phyloP scores from a whole-genome alignment of 306 rosid genomes.

The Glycine soja region DNA sequence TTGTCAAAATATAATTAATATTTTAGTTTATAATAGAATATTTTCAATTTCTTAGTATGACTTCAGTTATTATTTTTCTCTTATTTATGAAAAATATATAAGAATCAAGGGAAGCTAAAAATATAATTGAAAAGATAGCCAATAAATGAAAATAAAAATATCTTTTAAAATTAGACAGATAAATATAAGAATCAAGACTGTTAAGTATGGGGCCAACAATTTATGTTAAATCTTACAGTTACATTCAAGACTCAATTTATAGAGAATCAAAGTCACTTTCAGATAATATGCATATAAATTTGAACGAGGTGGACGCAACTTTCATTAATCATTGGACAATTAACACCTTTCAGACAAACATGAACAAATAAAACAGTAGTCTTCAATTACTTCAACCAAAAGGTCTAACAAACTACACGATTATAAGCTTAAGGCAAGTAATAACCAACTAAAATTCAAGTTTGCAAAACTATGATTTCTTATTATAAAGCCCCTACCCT shows the following conservation, averaged over 20 bases:
- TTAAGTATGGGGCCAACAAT: slow-evolving; percentile 52
- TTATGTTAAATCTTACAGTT: neutral
- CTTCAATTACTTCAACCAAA: slow-evolving; percentile 26
- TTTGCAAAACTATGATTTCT: slow-evolving; percentile 39
- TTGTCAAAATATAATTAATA: no score
- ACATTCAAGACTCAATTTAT: neutral
- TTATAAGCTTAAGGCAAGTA: slow-evolving; percentile 6
- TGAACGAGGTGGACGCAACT: neutral
- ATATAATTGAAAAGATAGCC: no score
- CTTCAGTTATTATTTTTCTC: no score
- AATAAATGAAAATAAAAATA: no score
- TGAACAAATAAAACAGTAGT: slow-evolving; percentile 3
- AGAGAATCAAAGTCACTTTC: neutral
- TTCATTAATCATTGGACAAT: neutral
- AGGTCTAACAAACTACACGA: slow-evolving; percentile 12
- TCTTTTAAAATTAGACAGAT: neutral
- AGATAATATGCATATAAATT: neutral
- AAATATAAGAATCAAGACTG: no score
- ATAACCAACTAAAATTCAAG: slow-evolving; percentile 42
- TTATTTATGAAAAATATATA: no score
- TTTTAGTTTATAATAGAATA: no score
- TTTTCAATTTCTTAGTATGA: no score
- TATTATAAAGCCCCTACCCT: slow-evolving; percentile 34
- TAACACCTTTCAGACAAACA: slow-evolving; percentile 6
- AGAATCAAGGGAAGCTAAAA: no score